Evolutionary conservation across 371 early-diverging fungal species (phyloP).

Genomic region (Mortierella sp.): DNA sequence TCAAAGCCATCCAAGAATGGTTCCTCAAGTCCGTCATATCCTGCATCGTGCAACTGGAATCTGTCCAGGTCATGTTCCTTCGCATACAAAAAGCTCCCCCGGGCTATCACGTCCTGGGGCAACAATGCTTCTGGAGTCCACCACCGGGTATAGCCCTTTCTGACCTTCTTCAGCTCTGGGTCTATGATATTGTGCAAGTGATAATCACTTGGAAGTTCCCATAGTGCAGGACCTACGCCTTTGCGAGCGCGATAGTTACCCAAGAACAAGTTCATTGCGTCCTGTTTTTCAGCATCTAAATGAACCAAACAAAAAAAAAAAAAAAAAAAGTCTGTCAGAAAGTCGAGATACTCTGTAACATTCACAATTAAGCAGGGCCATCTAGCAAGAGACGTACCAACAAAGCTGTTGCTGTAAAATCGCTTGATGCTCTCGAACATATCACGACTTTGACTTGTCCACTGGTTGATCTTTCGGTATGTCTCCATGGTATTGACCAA

Average conservation of each 20-base stretch:
- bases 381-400: conserved; percentile 60
- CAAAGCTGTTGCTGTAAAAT: conserved; percentile 95
- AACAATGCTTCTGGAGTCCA: conserved; percentile 61
- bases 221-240: conserved; percentile 70
- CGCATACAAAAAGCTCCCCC: conserved; percentile 22
- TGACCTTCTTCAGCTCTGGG: conserved; percentile 52
- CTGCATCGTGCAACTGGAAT: conserved; percentile 20
- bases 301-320: background rate
- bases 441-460: conserved; percentile 95
- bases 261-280: conserved; percentile 94
- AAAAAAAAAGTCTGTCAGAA: too few species aligned
- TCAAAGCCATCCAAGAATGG: conserved; percentile 4
- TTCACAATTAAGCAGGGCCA: too few species aligned
- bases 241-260: conserved; percentile 76
- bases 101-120: conserved; percentile 42
- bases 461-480: conserved; percentile 92
- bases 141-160: conserved; percentile 72
- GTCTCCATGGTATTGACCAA: conserved; percentile 98
- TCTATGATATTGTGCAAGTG: conserved; percentile 80
- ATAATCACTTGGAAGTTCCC: conserved; percentile 87
- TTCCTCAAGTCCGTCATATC: conserved; percentile 20
- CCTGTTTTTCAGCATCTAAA: conserved; percentile 94
- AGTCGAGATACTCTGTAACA: too few species aligned
- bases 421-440: conserved; percentile 93
- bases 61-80: conserved; percentile 5